phyloP scores from a whole-genome alignment of 108 stramenopile genomes.

The Pseudonitzschia delicatissima region DNA sequence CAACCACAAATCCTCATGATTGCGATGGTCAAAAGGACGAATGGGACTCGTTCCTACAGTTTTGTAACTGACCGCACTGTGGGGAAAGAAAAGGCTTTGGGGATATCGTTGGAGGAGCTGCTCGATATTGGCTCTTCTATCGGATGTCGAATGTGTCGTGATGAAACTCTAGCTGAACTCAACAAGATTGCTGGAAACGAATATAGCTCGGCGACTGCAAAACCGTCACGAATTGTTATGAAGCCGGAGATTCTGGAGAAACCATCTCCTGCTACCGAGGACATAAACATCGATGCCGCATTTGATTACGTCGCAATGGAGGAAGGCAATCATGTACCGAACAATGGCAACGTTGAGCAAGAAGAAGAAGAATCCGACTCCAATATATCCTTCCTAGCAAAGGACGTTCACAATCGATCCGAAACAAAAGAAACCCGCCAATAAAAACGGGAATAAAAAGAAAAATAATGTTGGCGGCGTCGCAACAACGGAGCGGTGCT shows the following conservation, averaged over 20 bases:
- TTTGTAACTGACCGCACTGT: slow-evolving; percentile 12
- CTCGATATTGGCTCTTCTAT: not conserved
- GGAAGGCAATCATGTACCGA: slow-evolving; percentile 29
- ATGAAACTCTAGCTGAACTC: slow-evolving; percentile 14
- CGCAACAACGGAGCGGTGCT: not conserved
- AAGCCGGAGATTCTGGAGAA: slow-evolving; percentile 14
- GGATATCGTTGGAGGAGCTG: slow-evolving; percentile 10
- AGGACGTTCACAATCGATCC: not conserved
- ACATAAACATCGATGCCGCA: slow-evolving; percentile 21
- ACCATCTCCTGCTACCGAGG: not conserved
- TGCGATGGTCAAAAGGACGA: slow-evolving; percentile 4
- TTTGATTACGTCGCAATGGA: slow-evolving; percentile 42
- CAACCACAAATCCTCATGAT: not conserved
- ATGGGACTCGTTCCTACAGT: slow-evolving; percentile 22
- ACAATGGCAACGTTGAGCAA: not conserved
- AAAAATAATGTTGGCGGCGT: not conserved
- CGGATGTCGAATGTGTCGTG: slow-evolving; percentile 18
- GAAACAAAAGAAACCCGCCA: not conserved
- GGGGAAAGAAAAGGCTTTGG: slow-evolving; percentile 3
- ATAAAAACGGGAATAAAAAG: not conserved
- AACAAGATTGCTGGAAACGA: not conserved
- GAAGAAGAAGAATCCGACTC: not conserved
- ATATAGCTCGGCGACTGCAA: not conserved
- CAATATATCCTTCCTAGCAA: slow-evolving; percentile 12
- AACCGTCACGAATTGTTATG: slow-evolving; percentile 5